A percentile compares a stretch with the other conserved stretches of the same genome.
Evolutionary conservation across 2,329 filamentous ascomycete genomes (phyloP).

Genomic region (Cladosporium sp.): DNA sequence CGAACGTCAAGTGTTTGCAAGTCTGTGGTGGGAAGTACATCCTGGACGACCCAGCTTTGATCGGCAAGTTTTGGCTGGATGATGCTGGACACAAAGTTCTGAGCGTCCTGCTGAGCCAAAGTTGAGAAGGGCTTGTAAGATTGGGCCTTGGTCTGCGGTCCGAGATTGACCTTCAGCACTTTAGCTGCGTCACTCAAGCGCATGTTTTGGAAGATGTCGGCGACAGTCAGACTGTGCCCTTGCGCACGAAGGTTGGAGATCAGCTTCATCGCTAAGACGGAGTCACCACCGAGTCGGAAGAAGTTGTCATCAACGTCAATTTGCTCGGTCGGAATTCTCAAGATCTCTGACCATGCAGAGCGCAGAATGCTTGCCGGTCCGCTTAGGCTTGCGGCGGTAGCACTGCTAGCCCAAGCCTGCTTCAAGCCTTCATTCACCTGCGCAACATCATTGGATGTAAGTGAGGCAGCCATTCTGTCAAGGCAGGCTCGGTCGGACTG

Average conservation of each 20-base stretch:
- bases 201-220: slow-evolving; percentile 38
- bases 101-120: slow-evolving; percentile 38
- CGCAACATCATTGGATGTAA: slow-evolving; percentile 20
- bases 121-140: slow-evolving; percentile 48
- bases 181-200: slow-evolving; percentile 47
- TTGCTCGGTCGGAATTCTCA: slow-evolving; percentile 41
- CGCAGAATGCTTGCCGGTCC: slow-evolving; percentile 37
- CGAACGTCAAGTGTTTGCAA: slow-evolving; percentile 38
- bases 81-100: slow-evolving; percentile 43
- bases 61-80: slow-evolving; percentile 51
- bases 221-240: slow-evolving; percentile 37
- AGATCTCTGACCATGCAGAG: slow-evolving; percentile 43
- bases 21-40: slow-evolving; percentile 21
- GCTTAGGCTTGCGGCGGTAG: slow-evolving; percentile 30
- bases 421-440: slow-evolving; percentile 24
- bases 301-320: slow-evolving; percentile 55
- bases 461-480: slow-evolving; percentile 28
- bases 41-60: slow-evolving; percentile 21
- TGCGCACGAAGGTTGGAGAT: slow-evolving; percentile 39
- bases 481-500: slow-evolving; percentile 33
- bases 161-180: slow-evolving; percentile 38
- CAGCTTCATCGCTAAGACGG: slow-evolving; percentile 57
- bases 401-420: slow-evolving; percentile 32
- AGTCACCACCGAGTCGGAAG: slow-evolving; percentile 58
- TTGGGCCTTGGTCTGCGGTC: slow-evolving; percentile 22